Conservation (phyloP, 2,329 filamentous ascomycete species). For the Fusarium sp. region DNA sequence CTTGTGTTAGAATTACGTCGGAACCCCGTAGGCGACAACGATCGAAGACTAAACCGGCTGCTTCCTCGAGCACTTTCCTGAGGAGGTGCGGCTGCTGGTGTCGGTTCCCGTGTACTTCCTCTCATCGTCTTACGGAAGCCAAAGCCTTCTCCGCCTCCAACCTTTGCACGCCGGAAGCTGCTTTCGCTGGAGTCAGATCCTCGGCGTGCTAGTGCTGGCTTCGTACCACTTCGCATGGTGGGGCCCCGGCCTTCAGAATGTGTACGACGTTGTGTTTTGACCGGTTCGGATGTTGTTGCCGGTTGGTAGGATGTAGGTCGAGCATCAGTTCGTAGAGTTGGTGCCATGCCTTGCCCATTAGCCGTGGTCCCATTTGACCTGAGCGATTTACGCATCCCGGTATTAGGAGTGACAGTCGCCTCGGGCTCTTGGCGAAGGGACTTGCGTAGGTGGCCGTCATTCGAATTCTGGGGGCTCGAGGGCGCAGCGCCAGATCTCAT, state of each 20-base stretch:
- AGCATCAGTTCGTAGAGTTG: slow-evolving; percentile 14
- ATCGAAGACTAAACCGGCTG: slow-evolving; percentile 77
- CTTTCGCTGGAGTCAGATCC: slow-evolving; percentile 79
- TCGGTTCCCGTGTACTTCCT: slow-evolving; percentile 42
- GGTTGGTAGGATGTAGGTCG: slow-evolving; percentile 52
- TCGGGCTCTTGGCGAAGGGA: slow-evolving; percentile 41
- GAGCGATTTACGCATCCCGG: slow-evolving; percentile 45
- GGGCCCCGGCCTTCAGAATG: slow-evolving; percentile 44
- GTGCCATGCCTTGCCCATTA: slow-evolving; percentile 13
- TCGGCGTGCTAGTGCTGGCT: slow-evolving; percentile 61
- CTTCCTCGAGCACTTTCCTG: slow-evolving; percentile 53
- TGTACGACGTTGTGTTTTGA: slow-evolving; percentile 42
- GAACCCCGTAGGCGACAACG: slow-evolving; percentile 74
- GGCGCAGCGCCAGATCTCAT: slow-evolving; percentile 46
- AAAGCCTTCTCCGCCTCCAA: slow-evolving; percentile 61
- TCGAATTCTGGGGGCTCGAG: slow-evolving; percentile 12
- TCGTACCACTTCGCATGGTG: slow-evolving; percentile 39
- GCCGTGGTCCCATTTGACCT: slow-evolving; percentile 31
- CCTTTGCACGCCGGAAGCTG: slow-evolving; percentile 79
- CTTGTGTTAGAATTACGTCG: slow-evolving; percentile 55
- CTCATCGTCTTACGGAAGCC: slow-evolving; percentile 83
- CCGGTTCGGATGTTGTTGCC: slow-evolving; percentile 21
- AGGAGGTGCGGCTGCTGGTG: slow-evolving; percentile 7
- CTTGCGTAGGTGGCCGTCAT: slow-evolving; percentile 39
- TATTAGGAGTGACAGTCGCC: neutral